A percentile compares a stretch with the other conserved stretches of the same genome.
Conservation (phyloP, 2,329 filamentous ascomycete species). For the Pseudofabraea citricarpa region DNA sequence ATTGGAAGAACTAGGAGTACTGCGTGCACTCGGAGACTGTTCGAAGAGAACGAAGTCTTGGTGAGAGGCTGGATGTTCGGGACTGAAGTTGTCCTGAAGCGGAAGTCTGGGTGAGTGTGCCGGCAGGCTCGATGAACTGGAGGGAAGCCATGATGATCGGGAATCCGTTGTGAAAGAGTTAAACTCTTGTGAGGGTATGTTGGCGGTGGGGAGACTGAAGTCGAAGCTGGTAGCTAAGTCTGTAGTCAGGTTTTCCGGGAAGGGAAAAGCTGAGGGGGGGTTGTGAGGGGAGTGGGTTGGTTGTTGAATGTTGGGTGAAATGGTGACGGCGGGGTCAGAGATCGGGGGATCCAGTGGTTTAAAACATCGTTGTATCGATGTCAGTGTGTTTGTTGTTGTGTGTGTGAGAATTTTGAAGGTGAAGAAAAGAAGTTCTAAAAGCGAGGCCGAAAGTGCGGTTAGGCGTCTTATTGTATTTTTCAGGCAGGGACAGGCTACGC, state of each 20-base stretch:
- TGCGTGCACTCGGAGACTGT: constrained; percentile 24
- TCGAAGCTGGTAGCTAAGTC: constrained; percentile 55
- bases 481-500: too few species aligned
- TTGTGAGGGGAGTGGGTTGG: constrained; percentile 40
- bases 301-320: constrained; percentile 36
- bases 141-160: constrained; percentile 74
- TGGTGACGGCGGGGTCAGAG: constrained; percentile 41
- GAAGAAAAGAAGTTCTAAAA: constrained; percentile 30
- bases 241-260: constrained; percentile 63
- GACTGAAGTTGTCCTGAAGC: constrained; percentile 29
- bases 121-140: constrained; percentile 59
- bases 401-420: constrained; percentile 30
- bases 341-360: constrained; percentile 40
- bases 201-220: constrained; percentile 50
- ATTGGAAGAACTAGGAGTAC: constrained; percentile 29
- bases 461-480: neutral
- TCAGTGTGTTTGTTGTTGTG: constrained; percentile 30
- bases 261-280: constrained; percentile 46
- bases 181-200: constrained; percentile 61
- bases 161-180: constrained; percentile 81
- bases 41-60: constrained; percentile 69
- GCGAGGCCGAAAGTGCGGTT: constrained; percentile 9
- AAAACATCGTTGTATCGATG: constrained; percentile 50
- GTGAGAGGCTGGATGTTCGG: constrained; percentile 13
- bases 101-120: constrained; percentile 54